Percentiles rank a stretch among this genome's conserved stretches.
phyloP scores from a whole-genome alignment of 768 basidiomycete species.

The Lactarius hatsudake region DNA sequence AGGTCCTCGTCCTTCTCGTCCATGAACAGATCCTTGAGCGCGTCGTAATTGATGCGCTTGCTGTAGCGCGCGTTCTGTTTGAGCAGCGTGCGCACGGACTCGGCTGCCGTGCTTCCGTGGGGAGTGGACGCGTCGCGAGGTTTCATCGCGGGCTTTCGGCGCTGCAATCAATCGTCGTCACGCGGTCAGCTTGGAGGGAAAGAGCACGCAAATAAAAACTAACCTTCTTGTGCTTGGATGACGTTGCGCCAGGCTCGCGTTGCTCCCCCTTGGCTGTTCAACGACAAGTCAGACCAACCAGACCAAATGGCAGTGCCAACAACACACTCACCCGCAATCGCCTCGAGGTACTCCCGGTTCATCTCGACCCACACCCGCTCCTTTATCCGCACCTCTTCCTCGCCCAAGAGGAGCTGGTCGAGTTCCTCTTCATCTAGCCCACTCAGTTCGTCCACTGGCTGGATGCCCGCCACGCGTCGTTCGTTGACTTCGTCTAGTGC shows the following conservation, averaged over 20 bases:
- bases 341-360: constrained; percentile 87
- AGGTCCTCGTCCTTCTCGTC: constrained; percentile 43
- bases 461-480: constrained; percentile 52
- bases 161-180: constrained; percentile 39
- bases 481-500: constrained; percentile 69
- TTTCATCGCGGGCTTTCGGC: constrained; percentile 61
- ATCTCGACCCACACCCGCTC: constrained; percentile 93
- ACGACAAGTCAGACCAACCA: constrained; percentile 10
- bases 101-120: constrained; percentile 67
- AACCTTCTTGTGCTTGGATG: constrained; percentile 73
- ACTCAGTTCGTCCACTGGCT: constrained; percentile 53
- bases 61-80: constrained; percentile 87
- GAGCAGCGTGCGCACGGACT: constrained; percentile 72
- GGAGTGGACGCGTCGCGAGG: constrained; percentile 75
- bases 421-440: constrained; percentile 92
- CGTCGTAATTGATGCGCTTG: constrained; percentile 92
- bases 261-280: constrained; percentile 68
- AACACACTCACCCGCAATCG: constrained; percentile 64
- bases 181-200: constrained; percentile 33
- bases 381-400: constrained; percentile 81
- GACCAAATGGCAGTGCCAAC: constrained; percentile 6
- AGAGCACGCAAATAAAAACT: constrained; percentile 19
- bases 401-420: constrained; percentile 71
- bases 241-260: constrained; percentile 34
- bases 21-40: constrained; percentile 72